phyloP scores from a whole-genome alignment of 371 early-diverging fungal genomes.

The Dichotomocladium elegans region DNA sequence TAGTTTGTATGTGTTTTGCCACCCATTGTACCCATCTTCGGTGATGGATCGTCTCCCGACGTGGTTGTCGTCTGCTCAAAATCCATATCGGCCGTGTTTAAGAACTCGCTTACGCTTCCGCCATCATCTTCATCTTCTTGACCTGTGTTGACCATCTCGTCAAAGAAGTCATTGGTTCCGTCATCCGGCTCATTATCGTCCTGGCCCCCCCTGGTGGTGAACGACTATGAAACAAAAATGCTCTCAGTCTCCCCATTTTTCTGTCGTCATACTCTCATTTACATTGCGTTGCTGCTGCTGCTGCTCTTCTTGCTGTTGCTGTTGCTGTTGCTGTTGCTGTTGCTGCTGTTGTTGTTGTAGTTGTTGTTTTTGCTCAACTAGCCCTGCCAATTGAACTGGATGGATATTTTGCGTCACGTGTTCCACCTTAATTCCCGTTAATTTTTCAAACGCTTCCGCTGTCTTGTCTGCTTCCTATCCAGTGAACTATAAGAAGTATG shows the following conservation, averaged over 20 bases:
- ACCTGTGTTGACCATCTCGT: slow-evolving; percentile 44
- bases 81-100: slow-evolving; percentile 24
- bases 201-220: neutral
- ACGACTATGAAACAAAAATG: neutral
- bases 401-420: slow-evolving; percentile 15
- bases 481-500: too few species aligned
- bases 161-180: slow-evolving; percentile 31
- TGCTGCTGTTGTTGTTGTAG: neutral
- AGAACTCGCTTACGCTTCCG: slow-evolving; percentile 36
- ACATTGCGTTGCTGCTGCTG: slow-evolving; percentile 2
- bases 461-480: slow-evolving; percentile 20
- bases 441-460: slow-evolving; percentile 10
- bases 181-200: slow-evolving; percentile 11
- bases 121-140: slow-evolving; percentile 30
- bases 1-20: too few species aligned
- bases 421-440: slow-evolving; percentile 22
- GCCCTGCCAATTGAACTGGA: slow-evolving; percentile 24
- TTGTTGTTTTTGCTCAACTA: slow-evolving; percentile 14
- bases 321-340: slow-evolving; percentile 1
- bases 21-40: too few species aligned
- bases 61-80: slow-evolving; percentile 11
- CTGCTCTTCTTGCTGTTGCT: neutral
- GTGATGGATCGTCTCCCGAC: neutral
- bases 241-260: slow-evolving; percentile 11
- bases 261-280: neutral